Conservation (phyloP, 352 stramenopile genomes). For the Globisporangium heterothallicum region DNA sequence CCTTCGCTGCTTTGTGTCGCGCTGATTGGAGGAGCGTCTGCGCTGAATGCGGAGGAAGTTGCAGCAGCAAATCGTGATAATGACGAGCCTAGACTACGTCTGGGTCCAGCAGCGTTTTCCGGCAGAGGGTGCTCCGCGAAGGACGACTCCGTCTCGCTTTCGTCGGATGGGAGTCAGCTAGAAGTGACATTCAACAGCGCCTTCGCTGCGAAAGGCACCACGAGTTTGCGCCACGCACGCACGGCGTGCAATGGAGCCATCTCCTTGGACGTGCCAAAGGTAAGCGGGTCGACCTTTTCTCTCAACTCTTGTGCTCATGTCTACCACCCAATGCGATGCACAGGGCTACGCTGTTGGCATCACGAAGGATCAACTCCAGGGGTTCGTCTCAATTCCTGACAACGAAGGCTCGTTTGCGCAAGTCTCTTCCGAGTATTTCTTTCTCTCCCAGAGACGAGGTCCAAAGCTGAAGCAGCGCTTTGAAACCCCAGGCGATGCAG, state of each 20-base stretch:
- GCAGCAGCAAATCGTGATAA: not conserved
- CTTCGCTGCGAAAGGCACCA: conserved; percentile 5
- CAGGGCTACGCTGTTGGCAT: conserved; percentile 19
- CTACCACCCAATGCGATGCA: too few relatives aligned
- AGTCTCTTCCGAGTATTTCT: conserved; percentile 20
- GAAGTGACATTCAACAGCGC: conserved; percentile 1
- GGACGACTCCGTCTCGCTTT: conserved; percentile 1
- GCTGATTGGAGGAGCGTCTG: not conserved
- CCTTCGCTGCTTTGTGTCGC: not conserved
- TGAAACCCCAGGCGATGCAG: not conserved
- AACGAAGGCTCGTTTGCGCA: conserved; percentile 8
- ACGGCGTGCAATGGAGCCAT: conserved; percentile 11
- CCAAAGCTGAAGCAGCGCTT: conserved; percentile 17
- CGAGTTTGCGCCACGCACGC: not conserved
- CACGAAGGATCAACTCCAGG: conserved; percentile 15
- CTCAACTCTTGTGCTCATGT: not conserved
- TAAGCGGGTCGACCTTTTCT: not conserved
- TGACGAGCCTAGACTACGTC: not conserved
- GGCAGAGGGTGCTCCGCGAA: conserved; percentile 5
- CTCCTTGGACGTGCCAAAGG: not conserved
- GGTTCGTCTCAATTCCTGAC: conserved; percentile 12
- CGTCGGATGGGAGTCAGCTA: not conserved
- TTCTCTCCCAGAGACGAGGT: conserved; percentile 11
- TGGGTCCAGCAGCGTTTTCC: conserved; percentile 6
- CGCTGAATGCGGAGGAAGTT: not conserved